These are phyloP conservation scores for Kwoniella sp. DNA, from an alignment of 768 basidiomycete genomes.

Conservation along the genomic window DNA sequence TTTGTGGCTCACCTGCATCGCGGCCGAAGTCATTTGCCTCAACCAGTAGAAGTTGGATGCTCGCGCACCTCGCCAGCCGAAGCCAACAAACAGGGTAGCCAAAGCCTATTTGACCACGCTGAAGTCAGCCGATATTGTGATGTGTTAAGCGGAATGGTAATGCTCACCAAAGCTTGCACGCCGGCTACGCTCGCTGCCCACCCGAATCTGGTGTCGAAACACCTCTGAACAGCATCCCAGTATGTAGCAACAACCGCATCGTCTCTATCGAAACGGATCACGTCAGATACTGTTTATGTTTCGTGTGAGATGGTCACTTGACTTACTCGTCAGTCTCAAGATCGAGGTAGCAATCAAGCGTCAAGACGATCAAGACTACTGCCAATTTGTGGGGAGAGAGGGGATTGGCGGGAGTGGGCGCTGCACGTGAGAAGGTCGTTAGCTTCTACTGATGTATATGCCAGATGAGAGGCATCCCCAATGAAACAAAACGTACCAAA, in stretches of 20 bases:
- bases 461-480: too few relatives aligned
- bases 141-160: background rate
- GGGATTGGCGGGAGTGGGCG: constrained; percentile 45
- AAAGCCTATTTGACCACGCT: constrained; percentile 13
- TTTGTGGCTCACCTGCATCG: constrained; percentile 25
- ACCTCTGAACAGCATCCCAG: constrained; percentile 45
- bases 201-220: constrained; percentile 50
- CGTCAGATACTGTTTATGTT: background rate
- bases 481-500: constrained; percentile 25
- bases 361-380: constrained; percentile 44
- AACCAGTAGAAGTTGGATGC: constrained; percentile 50
- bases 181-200: constrained; percentile 46
- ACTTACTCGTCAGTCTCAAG: constrained; percentile 32
- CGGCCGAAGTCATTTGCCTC: constrained; percentile 42
- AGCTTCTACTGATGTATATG: background rate
- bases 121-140: background rate
- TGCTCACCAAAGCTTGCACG: constrained; percentile 45
- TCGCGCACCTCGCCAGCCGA: constrained; percentile 47
- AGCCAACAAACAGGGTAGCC: constrained; percentile 44
- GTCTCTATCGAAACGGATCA: constrained; percentile 13
- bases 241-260: constrained; percentile 37
- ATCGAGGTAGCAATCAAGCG: constrained; percentile 45
- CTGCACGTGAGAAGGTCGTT: background rate
- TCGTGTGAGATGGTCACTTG: too few relatives aligned
- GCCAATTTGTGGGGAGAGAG: constrained; percentile 51